Evolutionary conservation across 1,284 basidiomycete species (phyloP).

Genomic region (Cutaneotrichosporon cyanovorans): DNA sequence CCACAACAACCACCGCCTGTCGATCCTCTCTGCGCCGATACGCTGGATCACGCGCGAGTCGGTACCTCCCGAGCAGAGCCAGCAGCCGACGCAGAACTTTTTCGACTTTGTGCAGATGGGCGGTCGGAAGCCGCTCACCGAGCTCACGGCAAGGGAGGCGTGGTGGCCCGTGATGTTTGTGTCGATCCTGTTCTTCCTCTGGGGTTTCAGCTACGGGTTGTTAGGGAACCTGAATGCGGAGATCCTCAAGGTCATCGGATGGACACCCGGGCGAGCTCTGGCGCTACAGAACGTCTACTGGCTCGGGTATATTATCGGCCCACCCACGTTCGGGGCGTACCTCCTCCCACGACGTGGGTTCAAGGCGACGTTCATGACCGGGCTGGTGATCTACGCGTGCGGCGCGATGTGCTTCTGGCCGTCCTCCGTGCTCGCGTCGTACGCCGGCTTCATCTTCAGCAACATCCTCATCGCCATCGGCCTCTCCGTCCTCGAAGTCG

Average conservation of each 20-base stretch:
- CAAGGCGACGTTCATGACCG: constrained; percentile 43
- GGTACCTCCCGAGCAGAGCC: constrained; percentile 8
- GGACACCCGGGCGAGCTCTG: constrained; percentile 20
- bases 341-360: constrained; percentile 34
- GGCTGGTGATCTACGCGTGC: constrained; percentile 36
- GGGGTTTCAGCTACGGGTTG: constrained; percentile 44
- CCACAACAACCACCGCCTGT: constrained; percentile 1
- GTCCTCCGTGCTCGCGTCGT: constrained; percentile 36
- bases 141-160: constrained; percentile 34
- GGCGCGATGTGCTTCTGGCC: constrained; percentile 46
- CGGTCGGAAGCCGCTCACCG: constrained; percentile 33
- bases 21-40: constrained; percentile 6
- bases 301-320: constrained; percentile 38
- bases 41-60: constrained; percentile 13
- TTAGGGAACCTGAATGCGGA: constrained; percentile 38
- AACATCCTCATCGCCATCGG: constrained; percentile 41
- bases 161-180: constrained; percentile 43
- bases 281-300: constrained; percentile 40
- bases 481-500: constrained; percentile 37
- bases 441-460: constrained; percentile 41
- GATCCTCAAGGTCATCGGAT: constrained; percentile 31
- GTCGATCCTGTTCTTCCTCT: constrained; percentile 41
- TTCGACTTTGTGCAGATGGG: constrained; percentile 43
- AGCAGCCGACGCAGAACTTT: constrained; percentile 34
- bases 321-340: constrained; percentile 32